Evolutionary conservation across 2,329 filamentous ascomycete genomes (phyloP), one percentile per base, ranked within the genome.

Genomic region (Ceratocystis destructans): DNA sequence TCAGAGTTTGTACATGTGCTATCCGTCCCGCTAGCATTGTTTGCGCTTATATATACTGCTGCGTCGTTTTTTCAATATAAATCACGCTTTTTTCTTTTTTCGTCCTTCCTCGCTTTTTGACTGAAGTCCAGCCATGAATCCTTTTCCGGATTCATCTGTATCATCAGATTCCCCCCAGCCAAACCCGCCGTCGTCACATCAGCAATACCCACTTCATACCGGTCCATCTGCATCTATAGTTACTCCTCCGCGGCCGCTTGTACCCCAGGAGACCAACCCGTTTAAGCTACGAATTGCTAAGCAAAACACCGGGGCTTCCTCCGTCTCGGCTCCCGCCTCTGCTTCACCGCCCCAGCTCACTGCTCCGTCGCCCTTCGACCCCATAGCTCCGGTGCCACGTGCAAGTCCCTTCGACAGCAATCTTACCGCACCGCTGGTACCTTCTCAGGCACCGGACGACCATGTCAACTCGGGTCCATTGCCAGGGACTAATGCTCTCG

Each of bases 401-500:
- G 28, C 12, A 6, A 20, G 53, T 20, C 25, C 20, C 28, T 22
- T 55, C 17, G 41, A 65, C 20, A 15, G 12, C 8, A 31, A 50
- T 33, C 33, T 57, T 59, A 33, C 50, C 25, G 15, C 63, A 6
- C 44, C 25, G 28, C 50, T 50, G 45, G 33, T 7, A 7, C 33
- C 31, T 25, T 8, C 22, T 12, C 44, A 31, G 20, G 33, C 31
- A 17, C 59, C 8, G 31, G n/a, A 7, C 28, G n/a, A 7, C 28
- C 53, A 31, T 31, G 12, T 25, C 1, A 7, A 8, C 5, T 17
- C 22, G 8, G 33, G 28, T 1, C 17, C 5, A 66, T 64, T 5
- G 64, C 66, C 28, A 10, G 17, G 68, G 72, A n/a, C 33, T 70
- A 17, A 12, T 17, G 3, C 53, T 15, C 10, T 31, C 3, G 25